A percentile compares a stretch with the other conserved stretches of the same genome.
Conservation (phyloP, 768 basidiomycete species). For the Kwoniella pini region DNA sequence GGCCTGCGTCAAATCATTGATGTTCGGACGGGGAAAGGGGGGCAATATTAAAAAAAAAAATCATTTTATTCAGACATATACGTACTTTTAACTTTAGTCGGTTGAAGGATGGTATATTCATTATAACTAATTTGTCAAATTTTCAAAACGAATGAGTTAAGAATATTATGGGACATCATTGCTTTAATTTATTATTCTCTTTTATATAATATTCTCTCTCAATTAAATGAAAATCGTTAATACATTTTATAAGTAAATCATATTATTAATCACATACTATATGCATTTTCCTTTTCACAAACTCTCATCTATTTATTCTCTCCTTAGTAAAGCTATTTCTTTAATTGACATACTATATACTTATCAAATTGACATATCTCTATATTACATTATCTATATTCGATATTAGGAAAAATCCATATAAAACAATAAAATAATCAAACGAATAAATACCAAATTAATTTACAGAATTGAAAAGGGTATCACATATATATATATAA, state of each 20-base stretch:
- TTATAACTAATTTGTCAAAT: neutral
- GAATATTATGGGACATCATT: constrained; percentile 2
- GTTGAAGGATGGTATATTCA: constrained; percentile 16
- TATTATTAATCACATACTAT: constrained; percentile 1
- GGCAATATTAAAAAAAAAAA: constrained; percentile 18
- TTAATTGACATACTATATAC: neutral
- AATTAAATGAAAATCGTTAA: neutral
- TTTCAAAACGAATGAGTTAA: neutral
- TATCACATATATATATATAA: too few relatives aligned
- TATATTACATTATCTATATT: too few relatives aligned
- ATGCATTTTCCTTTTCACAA: neutral
- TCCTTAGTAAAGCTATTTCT: neutral
- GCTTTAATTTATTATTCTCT: neutral
- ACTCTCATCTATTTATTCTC: neutral
- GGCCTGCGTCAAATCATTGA: constrained; percentile 34
- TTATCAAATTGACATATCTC: too few relatives aligned
- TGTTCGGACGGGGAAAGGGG: constrained; percentile 43
- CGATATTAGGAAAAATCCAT: too few relatives aligned
- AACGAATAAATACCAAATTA: too few relatives aligned
- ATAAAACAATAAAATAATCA: too few relatives aligned
- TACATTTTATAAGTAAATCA: neutral
- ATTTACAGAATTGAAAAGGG: too few relatives aligned
- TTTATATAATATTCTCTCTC: too few relatives aligned
- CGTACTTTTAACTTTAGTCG: constrained; percentile 29
- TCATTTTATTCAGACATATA: constrained; percentile 10